Base-by-base conservation (phyloP, 1,284 basidiomycete species). In the Golubevia sp. region DNA sequence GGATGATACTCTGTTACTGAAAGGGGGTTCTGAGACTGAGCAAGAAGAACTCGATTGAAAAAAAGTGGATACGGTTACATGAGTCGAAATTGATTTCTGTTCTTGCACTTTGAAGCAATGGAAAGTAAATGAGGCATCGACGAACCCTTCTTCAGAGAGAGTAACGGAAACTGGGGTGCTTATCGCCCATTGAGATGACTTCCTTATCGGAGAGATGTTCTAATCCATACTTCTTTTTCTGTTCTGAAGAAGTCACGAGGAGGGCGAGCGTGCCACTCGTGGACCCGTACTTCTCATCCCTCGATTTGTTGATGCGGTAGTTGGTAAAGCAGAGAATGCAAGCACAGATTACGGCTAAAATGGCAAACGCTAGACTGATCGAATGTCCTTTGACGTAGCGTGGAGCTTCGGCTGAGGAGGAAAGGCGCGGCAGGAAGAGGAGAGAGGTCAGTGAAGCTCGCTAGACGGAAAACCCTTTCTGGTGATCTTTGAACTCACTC, bases 101-200 rank as follows among this genome's bases (percentile, higher is more conserved):
- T n/a, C n/a, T n/a, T n/a, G n/a, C n/a, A n/a, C n/a, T n/a, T n/a
- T n/a, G n/a, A n/a, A n/a, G n/a, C n/a, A n/a, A n/a, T n/a, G n/a
- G n/a, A n/a, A n/a, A n/a, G n/a, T n/a, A n/a, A n/a, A n/a, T n/a
- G n/a, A n/a, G n/a, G n/a, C n/a, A n/a, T n/a, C n/a, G n/a, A n/a
- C n/a, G n/a, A n/a, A n/a, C n/a, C n/a, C n/a, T n/a, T n/a, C n/a
- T n/a, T n/a, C n/a, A n/a, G n/a, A n/a, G 27, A 57, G 51, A 67
- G 59, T 50, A n/a, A 58, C 30, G 53, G 49, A 18, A 73, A 18
- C 61, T 59, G 8, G 73, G 73, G 55, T 71, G 66, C 2, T 55
- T 23, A 56, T 87, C 86, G 2, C 86, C 86, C 18, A 86, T 72
- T 53, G 77, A 82, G 50, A 85, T 76, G 49, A 87, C 83, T 71